Percentiles rank a stretch among this genome's conserved stretches.
Evolutionary conservation across 495 filamentous ascomycete species (phyloP).

Genomic region (Aspergillus saccharolyticus): DNA sequence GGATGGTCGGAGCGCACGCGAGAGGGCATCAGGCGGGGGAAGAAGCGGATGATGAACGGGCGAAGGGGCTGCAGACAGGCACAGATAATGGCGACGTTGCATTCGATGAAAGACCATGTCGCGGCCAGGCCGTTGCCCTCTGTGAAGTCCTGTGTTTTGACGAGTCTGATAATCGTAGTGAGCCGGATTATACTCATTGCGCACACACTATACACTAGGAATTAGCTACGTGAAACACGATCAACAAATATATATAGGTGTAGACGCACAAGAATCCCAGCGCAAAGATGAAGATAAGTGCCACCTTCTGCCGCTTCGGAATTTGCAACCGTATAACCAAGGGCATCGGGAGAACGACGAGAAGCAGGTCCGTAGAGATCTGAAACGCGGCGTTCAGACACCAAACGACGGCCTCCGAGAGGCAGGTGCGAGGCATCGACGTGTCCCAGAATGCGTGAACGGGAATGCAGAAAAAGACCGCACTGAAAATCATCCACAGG

Average conservation of each 20-base stretch:
- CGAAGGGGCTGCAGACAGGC: conserved; percentile 79
- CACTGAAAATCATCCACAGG: conserved; percentile 35
- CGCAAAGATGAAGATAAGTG: conserved; percentile 40
- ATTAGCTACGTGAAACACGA: background rate
- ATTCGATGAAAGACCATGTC: conserved; percentile 77
- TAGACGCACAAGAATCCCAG: conserved; percentile 46
- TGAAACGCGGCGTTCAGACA: conserved; percentile 42
- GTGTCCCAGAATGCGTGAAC: conserved; percentile 27
- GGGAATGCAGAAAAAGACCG: conserved; percentile 37
- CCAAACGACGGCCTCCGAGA: conserved; percentile 34
- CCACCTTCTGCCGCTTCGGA: conserved; percentile 35
- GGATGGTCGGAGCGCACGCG: conserved; percentile 16
- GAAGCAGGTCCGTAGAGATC: conserved; percentile 41
- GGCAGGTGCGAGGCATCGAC: conserved; percentile 18
- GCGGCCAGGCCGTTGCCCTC: conserved; percentile 46
- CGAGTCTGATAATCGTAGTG: conserved; percentile 12
- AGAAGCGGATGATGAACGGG: conserved; percentile 66
- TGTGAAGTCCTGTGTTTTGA: conserved; percentile 15
- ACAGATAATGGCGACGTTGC: conserved; percentile 75
- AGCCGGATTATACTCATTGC: conserved; percentile 34
- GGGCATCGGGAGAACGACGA: conserved; percentile 45
- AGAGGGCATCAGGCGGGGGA: conserved; percentile 44
- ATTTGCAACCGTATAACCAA: conserved; percentile 37
- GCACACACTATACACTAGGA: conserved; percentile 28
- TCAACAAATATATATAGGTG: background rate